Base-by-base conservation (phyloP, 345 rosid species). In the Excoecaria cochinchinensis region DNA sequence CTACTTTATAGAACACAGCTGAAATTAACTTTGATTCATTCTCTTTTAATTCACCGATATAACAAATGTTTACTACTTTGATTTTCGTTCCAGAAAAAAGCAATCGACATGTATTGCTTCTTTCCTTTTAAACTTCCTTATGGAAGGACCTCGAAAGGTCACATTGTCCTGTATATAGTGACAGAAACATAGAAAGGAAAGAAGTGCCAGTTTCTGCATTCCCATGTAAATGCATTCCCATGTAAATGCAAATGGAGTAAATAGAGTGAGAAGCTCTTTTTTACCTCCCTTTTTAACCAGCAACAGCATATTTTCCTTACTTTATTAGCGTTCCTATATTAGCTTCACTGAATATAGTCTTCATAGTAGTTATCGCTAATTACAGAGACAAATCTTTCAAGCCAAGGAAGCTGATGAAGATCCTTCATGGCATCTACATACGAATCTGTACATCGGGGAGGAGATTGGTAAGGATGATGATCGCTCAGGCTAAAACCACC, bases 341-440 rank as follows among this genome's bases (percentile, higher is more conserved):
- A 21, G 58, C 61, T 76, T 93, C 88, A 95, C 68, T 89, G 92
- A 79, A 83, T 77, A 70, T 82, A 90, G 70, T 93, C 97, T 74
- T 95, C 97, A 16, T 95, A 89, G 78, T 88, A 95, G 84, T 86
- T 89, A 83, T 95, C 99, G 63, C 98, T 95, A 72, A 95, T 95
- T 73, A 93, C 97, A 14, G 99, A 91, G 78, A 91, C 98, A 66
- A 95, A 95, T 77, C 98, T 91, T 87, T 93, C 98, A 7, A 95
- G 99, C 99, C 99, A 95, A 58, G 99, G 99, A 69, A 95, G 94
- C 77, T 91, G 98, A 79, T 85, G 97, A 74, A 95, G 91, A 86
- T 95, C 99, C 83, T 95, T 93, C 86, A 93, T 91, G 19, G 92
- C 91, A 81, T 95, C 98, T 57, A 86, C 90, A 62, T 93, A 93